These are phyloP conservation scores for Silene latifolia DNA, from an alignment of 148 eudicot genomes.

Conservation along the genomic window DNA sequence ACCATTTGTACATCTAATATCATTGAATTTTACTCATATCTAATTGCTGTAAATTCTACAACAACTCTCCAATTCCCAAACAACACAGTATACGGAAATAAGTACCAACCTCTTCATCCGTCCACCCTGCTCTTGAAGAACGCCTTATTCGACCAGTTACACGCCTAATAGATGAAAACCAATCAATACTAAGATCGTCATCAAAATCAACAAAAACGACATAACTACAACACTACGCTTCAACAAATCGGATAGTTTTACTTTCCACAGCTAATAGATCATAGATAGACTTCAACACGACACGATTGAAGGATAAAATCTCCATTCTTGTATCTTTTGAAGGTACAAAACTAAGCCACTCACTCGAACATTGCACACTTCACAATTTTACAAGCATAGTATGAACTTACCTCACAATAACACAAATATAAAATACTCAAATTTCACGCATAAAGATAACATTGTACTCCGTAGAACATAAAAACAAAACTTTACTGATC, in stretches of 20 bases:
- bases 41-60: too few species aligned
- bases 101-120: constrained; percentile 68
- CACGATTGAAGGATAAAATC: too few species aligned
- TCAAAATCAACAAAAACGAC: not conserved
- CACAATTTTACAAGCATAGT: too few species aligned
- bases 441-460: not conserved
- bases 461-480: too few species aligned
- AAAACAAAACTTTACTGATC: too few species aligned
- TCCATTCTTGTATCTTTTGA: too few species aligned
- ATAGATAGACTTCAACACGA: too few species aligned
- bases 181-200: not conserved
- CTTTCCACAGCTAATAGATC: too few species aligned
- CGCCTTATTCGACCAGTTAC: constrained; percentile 45
- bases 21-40: not conserved
- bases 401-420: too few species aligned
- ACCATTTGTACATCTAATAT: not conserved
- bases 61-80: not conserved
- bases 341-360: too few species aligned
- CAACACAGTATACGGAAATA: not conserved
- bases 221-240: not conserved
- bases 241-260: not conserved
- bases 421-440: too few species aligned
- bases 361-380: too few species aligned
- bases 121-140: constrained; percentile 86
- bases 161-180: constrained; percentile 26